Evolutionary conservation across 2,329 filamentous ascomycete genomes (phyloP), one percentile per base, ranked within the genome.

Genomic region (Trichoderma sp.): DNA sequence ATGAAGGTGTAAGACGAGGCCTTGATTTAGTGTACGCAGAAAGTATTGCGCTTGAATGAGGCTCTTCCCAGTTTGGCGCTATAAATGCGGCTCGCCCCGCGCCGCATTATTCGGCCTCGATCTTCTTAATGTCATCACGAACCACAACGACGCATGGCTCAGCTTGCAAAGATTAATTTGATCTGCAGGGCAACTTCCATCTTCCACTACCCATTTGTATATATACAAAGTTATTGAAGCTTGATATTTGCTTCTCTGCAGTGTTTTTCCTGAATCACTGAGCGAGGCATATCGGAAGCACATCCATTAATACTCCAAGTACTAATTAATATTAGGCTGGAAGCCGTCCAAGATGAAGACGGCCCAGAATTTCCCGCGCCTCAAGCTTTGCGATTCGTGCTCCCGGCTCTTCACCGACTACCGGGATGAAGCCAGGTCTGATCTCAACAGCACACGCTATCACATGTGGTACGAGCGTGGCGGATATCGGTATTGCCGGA

Each of bases 381-480:
- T 65, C 63, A 45, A 65, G 35, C 63, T 65, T 65, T 65, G 63
- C 63, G 14, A 45, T 14, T 14, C 63, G 21, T 65, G 63, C 35
- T 65, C 63, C 63, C 63, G 35, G 63, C 63, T 65, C 63, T 65
- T 65, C 21, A 65, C 63, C 33, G 35, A 65, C 35, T 65, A 65
- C 21, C 63, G 63, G 35, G 35, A 65, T 65, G 63, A 65, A 45
- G 35, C 63, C 35, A 65, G 31, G 2, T 41, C 63, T 4, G 21
- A 65, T 21, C 63, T 4, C 35, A 45, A 65, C 21, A 65, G 63
- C 35, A 65, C 41, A 35, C 63, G 24, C 21, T 45, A 65, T 65
- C 33, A 65, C 63, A 65, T 65, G 63, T 65, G 63, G 63, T 65
- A 65, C 21, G 63, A 65, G 63, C 33, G 33, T 65, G 7, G 18